Base-by-base conservation (phyloP, 306 rosid species). In the Ceratonia siliqua region DNA sequence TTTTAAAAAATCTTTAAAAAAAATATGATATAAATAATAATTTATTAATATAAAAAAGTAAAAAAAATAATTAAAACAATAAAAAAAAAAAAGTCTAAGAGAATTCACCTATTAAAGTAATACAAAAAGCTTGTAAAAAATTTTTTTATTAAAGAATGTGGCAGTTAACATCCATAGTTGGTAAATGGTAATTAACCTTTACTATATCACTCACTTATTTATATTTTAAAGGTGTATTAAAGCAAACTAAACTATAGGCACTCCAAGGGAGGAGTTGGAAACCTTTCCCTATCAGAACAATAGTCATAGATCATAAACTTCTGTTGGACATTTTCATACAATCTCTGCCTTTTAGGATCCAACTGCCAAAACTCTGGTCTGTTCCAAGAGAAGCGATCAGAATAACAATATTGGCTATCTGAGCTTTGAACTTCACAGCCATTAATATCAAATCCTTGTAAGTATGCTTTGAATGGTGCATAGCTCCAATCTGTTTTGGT, bases 401-500 rank as follows among this genome's bases (percentile, higher is more conserved):
- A 76, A 50, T 73, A 75, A 54, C 89, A 90, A 6, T 74, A 49
- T 21, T 28, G 24, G 1, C 10, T 4, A 45, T 25, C n/a, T 53
- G 72, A 30, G 54, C 5, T 22, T 50, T 57, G 36, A 66, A 74
- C n/a, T 36, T 72, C 46, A 57, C 90, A 87, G 4, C 78, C 90
- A 22, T 36, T 9, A 11, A 85, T 30, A 52, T 57, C 75, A 69
- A 89, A 90, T 12, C 79, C 86, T 67, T 73, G 79, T 15, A 73
- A 87, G 42, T 62, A 35, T 9, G 92, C 92, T 69, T 74, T 73
- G 36, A 89, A 89, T 3, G 95, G 92, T 62, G 89, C 86, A 61
- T 68, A 76, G 27, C 30, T 43, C 87, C 88, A 89, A 48, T 85
- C 24, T 18, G n/a, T 82, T 75, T 80, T 87, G 15, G 75, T 45